Conservation (phyloP, 2,329 filamentous ascomycete genomes). For the Colletotrichum sp. region DNA sequence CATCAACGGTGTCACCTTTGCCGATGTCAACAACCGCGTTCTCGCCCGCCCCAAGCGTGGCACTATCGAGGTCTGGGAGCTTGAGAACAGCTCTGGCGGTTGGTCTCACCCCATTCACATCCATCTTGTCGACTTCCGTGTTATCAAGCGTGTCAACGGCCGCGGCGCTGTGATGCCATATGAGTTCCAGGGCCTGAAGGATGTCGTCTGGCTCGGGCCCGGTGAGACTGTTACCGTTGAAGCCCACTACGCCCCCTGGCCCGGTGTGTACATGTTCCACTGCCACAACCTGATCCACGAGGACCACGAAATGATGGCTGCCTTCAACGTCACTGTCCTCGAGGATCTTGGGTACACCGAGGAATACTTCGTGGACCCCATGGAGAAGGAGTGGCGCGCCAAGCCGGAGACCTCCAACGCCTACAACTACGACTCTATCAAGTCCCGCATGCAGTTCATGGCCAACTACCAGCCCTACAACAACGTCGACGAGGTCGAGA, state of each 20-base stretch:
- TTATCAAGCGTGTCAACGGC: constrained; percentile 47
- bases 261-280: constrained; percentile 52
- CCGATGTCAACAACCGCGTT: constrained; percentile 44
- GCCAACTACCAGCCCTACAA: constrained; percentile 36
- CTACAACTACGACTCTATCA: constrained; percentile 30
- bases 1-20: constrained; percentile 48
- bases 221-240: constrained; percentile 51
- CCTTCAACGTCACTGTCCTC: constrained; percentile 44
- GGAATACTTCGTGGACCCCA: constrained; percentile 40
- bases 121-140: constrained; percentile 58
- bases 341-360: constrained; percentile 41
- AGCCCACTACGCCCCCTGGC: constrained; percentile 57
- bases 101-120: constrained; percentile 57
- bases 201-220: constrained; percentile 54
- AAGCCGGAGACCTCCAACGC: constrained; percentile 28
- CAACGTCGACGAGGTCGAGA: constrained; percentile 32
- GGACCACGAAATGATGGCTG: constrained; percentile 48
- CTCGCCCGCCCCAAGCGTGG: constrained; percentile 45
- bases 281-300: constrained; percentile 49
- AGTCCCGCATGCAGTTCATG: constrained; percentile 33
- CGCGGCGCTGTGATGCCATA: constrained; percentile 44
- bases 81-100: constrained; percentile 45
- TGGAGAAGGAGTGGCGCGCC: constrained; percentile 39
- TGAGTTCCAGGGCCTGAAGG: constrained; percentile 54
- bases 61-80: constrained; percentile 44